Conservation (phyloP, 495 filamentous ascomycete species). For the Lasiosphaeriaceae sp. region DNA sequence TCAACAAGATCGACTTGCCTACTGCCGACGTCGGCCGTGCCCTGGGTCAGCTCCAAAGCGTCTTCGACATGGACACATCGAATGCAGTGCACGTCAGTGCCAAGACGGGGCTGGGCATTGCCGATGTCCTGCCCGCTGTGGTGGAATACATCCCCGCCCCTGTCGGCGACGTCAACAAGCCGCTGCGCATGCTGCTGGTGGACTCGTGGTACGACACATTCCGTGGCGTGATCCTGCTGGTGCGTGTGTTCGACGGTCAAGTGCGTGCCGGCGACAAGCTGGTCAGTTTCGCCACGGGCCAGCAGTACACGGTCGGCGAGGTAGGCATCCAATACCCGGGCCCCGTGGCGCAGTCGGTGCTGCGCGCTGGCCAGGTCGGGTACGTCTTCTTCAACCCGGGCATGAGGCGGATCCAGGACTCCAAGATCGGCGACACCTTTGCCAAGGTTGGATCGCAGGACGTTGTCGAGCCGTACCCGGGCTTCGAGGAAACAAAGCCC, state of each 20-base stretch:
- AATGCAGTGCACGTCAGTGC: constrained; percentile 85
- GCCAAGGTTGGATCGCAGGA: constrained; percentile 79
- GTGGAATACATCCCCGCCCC: constrained; percentile 81
- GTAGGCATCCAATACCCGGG: constrained; percentile 95
- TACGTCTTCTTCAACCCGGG: constrained; percentile 97
- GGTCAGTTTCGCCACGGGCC: constrained; percentile 76
- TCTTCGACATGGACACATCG: constrained; percentile 82
- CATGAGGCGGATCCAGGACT: constrained; percentile 93
- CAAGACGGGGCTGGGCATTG: constrained; percentile 88
- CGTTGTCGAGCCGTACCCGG: constrained; percentile 73
- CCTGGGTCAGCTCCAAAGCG: constrained; percentile 75
- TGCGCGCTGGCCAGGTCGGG: constrained; percentile 90
- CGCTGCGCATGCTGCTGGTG: constrained; percentile 80
- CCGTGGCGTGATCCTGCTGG: constrained; percentile 86
- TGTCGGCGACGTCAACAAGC: constrained; percentile 63
- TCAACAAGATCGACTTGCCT: constrained; percentile 94
- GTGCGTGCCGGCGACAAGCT: constrained; percentile 79
- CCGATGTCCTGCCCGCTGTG: constrained; percentile 73
- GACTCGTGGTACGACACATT: constrained; percentile 98
- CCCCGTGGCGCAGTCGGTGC: constrained; percentile 72
- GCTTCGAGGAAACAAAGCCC: constrained; percentile 95
- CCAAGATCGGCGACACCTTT: constrained; percentile 93
- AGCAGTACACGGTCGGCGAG: constrained; percentile 89
- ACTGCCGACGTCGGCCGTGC: constrained; percentile 81
- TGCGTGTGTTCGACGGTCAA: constrained; percentile 86